These are phyloP conservation scores for Microbotryum silenes-acaulis DNA, from an alignment of 1,284 basidiomycete species.

Conservation along the genomic window DNA sequence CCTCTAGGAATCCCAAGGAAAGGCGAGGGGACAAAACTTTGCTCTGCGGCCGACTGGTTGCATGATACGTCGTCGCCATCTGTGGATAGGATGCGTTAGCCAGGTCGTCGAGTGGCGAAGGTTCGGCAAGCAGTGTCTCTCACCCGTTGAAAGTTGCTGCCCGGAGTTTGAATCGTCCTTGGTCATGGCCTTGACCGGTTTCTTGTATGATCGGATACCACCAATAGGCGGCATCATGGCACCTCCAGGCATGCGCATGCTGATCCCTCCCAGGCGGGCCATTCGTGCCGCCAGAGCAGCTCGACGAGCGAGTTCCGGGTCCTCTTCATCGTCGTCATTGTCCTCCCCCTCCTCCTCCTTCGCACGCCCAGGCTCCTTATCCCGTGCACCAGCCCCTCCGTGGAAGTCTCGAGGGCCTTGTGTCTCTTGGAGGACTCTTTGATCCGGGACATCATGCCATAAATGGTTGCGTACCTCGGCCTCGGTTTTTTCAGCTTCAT, in stretches of 20 bases:
- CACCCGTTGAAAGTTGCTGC: too few relatives aligned
- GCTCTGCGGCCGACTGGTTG: neutral
- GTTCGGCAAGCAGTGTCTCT: too few relatives aligned
- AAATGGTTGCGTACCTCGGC: neutral
- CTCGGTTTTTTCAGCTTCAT: constrained; percentile 20
- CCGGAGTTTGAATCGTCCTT: neutral
- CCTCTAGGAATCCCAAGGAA: constrained; percentile 21
- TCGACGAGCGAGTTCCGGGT: constrained; percentile 68
- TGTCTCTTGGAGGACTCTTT: too few relatives aligned
- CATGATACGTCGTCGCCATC: too few relatives aligned
- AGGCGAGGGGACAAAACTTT: constrained; percentile 8
- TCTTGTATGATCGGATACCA: neutral
- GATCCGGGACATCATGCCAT: constrained; percentile 1
- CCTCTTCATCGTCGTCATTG: constrained; percentile 47
- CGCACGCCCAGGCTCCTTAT: constrained; percentile 6
- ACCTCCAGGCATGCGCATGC: constrained; percentile 57
- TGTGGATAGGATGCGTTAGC: too few relatives aligned
- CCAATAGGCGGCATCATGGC: constrained; percentile 18
- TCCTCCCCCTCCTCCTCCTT: constrained; percentile 17
- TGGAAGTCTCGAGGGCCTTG: too few relatives aligned
- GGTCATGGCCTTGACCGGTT: neutral
- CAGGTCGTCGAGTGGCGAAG: too few relatives aligned
- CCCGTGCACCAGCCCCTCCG: neutral
- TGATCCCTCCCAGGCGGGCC: constrained; percentile 77
- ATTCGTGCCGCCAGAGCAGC: constrained; percentile 77